A percentile compares a stretch with the other conserved stretches of the same genome.
Conservation (phyloP, 108 stramenopile species). For the Asterionellopsis glacialis region DNA sequence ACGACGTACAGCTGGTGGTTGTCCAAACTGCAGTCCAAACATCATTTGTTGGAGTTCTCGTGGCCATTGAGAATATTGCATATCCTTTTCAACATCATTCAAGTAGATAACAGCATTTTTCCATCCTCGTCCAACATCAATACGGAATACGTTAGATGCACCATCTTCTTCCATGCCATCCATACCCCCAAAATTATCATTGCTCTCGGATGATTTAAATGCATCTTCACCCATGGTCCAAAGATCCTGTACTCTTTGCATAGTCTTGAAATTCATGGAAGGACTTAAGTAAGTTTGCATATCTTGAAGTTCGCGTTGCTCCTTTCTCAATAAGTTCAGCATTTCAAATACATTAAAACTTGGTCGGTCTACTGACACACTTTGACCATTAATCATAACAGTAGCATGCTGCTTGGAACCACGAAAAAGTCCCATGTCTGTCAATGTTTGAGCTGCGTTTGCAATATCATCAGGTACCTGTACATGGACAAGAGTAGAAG, state of each 20-base stretch:
- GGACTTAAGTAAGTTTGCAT: slow-evolving; percentile 37
- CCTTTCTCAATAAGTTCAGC: slow-evolving; percentile 56
- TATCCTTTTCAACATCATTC: slow-evolving; percentile 81
- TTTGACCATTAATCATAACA: slow-evolving; percentile 66
- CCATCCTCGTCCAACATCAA: slow-evolving; percentile 77
- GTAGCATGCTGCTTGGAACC: slow-evolving; percentile 41
- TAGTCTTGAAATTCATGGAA: background rate
- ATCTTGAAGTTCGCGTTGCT: slow-evolving; percentile 43
- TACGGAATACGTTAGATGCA: slow-evolving; percentile 34
- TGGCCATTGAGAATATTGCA: slow-evolving; percentile 56
- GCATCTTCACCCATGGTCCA: slow-evolving; percentile 51
- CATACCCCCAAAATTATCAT: slow-evolving; percentile 19
- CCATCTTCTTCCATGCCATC: slow-evolving; percentile 17
- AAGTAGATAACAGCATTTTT: slow-evolving; percentile 65
- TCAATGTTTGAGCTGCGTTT: slow-evolving; percentile 31
- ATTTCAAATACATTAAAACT: slow-evolving; percentile 86
- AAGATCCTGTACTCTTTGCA: background rate
- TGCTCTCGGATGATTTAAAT: slow-evolving; percentile 16
- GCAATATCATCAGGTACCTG: slow-evolving; percentile 24
- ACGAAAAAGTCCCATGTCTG: slow-evolving; percentile 28
- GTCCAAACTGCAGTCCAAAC: slow-evolving; percentile 66
- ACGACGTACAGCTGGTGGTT: slow-evolving; percentile 63
- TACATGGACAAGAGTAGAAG: slow-evolving; percentile 69
- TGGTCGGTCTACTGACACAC: slow-evolving; percentile 54
- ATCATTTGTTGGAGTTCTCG: slow-evolving; percentile 51